These are phyloP conservation scores for Trametes meyenii DNA, from an alignment of 768 basidiomycete genomes.

Conservation along the genomic window DNA sequence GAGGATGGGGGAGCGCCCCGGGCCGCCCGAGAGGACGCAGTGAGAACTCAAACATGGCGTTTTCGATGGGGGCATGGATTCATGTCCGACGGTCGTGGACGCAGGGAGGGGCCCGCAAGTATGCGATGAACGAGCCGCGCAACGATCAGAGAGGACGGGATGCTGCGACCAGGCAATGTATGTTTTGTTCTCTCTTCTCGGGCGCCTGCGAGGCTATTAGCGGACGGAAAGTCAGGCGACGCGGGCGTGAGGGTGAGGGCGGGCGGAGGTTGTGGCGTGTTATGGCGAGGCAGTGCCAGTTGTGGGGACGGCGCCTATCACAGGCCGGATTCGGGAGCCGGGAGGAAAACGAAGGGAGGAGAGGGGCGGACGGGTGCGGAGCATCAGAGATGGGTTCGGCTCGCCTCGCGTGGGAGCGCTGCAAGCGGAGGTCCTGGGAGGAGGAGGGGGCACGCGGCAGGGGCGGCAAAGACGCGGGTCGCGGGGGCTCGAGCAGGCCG, in stretches of 20 bases:
- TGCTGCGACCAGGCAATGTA: too few relatives aligned
- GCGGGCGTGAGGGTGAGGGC: too few relatives aligned
- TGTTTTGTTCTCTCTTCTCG: too few relatives aligned
- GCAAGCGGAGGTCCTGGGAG: too few relatives aligned
- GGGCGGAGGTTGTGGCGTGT: constrained; percentile 4
- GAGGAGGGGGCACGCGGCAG: constrained; percentile 9
- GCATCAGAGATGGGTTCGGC: not conserved
- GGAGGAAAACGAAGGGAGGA: too few relatives aligned
- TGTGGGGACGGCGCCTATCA: not conserved
- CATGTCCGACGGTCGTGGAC: constrained; percentile 1
- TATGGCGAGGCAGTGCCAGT: constrained; percentile 5
- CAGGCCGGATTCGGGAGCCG: too few relatives aligned
- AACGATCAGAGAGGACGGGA: not conserved
- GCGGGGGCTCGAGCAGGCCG: not conserved
- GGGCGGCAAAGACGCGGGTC: constrained; percentile 1
- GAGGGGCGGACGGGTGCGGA: too few relatives aligned
- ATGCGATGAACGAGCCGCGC: not conserved
- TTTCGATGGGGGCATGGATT: too few relatives aligned
- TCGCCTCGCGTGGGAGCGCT: not conserved
- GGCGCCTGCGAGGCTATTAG: too few relatives aligned
- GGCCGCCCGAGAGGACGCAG: not conserved
- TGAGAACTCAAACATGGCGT: not conserved
- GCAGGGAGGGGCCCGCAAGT: not conserved
- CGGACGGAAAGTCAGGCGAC: too few relatives aligned
- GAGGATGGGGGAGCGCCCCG: constrained; percentile 6